phyloP scores from a whole-genome alignment of 2,329 filamentous ascomycete species.

The Anthostomella pinea region DNA sequence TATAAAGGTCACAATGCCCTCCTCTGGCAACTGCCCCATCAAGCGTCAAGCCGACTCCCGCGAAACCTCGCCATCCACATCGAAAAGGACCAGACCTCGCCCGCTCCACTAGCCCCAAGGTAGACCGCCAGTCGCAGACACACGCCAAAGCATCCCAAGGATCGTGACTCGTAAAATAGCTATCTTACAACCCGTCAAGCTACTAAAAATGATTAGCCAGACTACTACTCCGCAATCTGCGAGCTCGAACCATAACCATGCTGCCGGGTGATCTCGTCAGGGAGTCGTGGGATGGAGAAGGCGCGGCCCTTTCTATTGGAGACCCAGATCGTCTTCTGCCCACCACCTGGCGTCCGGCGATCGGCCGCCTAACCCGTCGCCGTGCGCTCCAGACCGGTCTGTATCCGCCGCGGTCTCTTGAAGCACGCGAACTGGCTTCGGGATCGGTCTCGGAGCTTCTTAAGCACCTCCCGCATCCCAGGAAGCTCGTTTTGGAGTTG shows the following conservation, averaged over 20 bases:
- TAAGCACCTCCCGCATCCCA: slow-evolving; percentile 83
- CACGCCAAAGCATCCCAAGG: too few species aligned
- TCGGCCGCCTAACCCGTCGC: slow-evolving; percentile 28
- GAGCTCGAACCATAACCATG: not conserved
- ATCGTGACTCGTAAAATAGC: too few species aligned
- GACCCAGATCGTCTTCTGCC: slow-evolving; percentile 2
- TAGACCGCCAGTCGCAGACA: too few species aligned
- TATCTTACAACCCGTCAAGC: too few species aligned
- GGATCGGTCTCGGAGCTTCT: slow-evolving; percentile 76
- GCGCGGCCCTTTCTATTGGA: slow-evolving; percentile 5
- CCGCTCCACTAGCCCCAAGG: too few species aligned
- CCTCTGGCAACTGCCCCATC: too few species aligned
- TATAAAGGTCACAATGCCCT: too few species aligned
- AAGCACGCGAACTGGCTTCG: slow-evolving; percentile 88
- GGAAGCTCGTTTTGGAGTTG: slow-evolving; percentile 82
- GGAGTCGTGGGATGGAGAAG: slow-evolving; percentile 7
- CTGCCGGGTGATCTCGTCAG: slow-evolving; percentile 4
- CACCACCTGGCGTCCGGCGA: slow-evolving; percentile 4
- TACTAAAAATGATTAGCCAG: not conserved
- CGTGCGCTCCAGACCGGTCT: slow-evolving; percentile 23
- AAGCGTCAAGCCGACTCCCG: too few species aligned
- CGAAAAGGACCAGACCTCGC: too few species aligned
- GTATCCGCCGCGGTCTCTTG: slow-evolving; percentile 41
- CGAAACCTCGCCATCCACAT: too few species aligned
- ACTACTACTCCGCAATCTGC: slow-evolving; percentile 5